phyloP scores from a whole-genome alignment of 164 flowering plant genomes.

The Houttuynia cordata region DNA sequence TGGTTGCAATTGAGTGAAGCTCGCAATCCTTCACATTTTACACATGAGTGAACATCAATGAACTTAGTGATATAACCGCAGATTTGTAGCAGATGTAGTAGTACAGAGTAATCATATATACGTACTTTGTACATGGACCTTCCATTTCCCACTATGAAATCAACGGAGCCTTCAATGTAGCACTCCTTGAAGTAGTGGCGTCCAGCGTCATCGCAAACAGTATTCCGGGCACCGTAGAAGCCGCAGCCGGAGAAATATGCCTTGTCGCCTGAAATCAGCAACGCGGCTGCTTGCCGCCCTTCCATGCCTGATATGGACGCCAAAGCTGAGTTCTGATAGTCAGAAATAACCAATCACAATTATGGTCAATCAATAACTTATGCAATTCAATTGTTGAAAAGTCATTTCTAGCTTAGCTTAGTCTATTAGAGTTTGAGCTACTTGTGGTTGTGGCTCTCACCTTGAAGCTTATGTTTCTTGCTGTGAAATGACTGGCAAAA shows the following conservation, averaged over 20 bases:
- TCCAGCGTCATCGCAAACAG: constrained; percentile 82
- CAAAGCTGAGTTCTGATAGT: constrained; percentile 51
- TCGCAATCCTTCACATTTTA: constrained; percentile 31
- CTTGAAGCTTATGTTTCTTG: constrained; percentile 91
- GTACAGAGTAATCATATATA: too few species aligned
- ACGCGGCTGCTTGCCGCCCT: constrained; percentile 94
- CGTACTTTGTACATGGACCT: constrained; percentile 85
- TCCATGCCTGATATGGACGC: constrained; percentile 90
- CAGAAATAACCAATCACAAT: too few species aligned
- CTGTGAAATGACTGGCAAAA: constrained; percentile 63
- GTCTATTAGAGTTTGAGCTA: not conserved
- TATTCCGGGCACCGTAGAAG: constrained; percentile 88
- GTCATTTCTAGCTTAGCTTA: not conserved
- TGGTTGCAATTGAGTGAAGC: constrained; percentile 50
- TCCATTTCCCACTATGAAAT: constrained; percentile 96
- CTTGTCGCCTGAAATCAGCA: constrained; percentile 85
- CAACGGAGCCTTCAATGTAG: constrained; percentile 88
- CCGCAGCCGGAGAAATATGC: constrained; percentile 81
- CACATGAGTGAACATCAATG: not conserved
- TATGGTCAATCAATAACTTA: not conserved
- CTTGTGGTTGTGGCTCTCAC: constrained; percentile 21
- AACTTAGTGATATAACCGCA: too few species aligned
- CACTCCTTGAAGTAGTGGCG: constrained; percentile 94
- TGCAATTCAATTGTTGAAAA: not conserved
- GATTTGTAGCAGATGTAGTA: too few species aligned